These are phyloP conservation scores for Fomitopsis serialis DNA, from an alignment of 768 basidiomycete genomes.

Conservation along the genomic window DNA sequence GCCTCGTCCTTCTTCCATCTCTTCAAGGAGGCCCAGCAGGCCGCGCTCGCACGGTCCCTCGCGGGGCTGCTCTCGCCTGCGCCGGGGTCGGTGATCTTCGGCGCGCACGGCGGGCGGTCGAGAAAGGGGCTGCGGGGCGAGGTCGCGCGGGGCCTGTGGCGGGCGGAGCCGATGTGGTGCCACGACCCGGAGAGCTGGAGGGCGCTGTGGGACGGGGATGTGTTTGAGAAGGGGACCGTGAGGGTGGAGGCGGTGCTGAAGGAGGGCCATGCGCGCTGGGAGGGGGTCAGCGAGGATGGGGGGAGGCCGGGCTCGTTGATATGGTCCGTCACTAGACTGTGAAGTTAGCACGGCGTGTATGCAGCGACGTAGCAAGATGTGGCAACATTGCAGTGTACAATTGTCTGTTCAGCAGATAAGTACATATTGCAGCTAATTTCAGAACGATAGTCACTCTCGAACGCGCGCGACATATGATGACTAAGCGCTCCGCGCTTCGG, in stretches of 20 bases:
- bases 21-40: constrained; percentile 37
- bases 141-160: not conserved
- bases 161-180: constrained; percentile 21
- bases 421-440: too few species aligned
- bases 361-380: too few species aligned
- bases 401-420: too few species aligned
- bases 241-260: constrained; percentile 17
- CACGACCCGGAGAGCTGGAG: constrained; percentile 32
- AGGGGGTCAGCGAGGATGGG: too few species aligned
- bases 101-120: constrained; percentile 30
- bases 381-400: too few species aligned
- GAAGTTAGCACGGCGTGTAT: too few species aligned
- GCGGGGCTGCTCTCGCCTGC: constrained; percentile 37
- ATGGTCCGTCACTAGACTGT: too few species aligned
- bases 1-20: constrained; percentile 42
- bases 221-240: constrained; percentile 30
- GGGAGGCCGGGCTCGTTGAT: too few species aligned
- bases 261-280: too few species aligned
- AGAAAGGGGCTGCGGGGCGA: constrained; percentile 22
- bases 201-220: constrained; percentile 33
- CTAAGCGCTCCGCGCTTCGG: too few species aligned
- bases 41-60: constrained; percentile 34
- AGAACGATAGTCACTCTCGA: too few species aligned
- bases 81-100: constrained; percentile 43
- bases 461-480: too few species aligned